Base-by-base conservation (phyloP, 306 rosid genomes). In the Glycine tomentella region DNA sequence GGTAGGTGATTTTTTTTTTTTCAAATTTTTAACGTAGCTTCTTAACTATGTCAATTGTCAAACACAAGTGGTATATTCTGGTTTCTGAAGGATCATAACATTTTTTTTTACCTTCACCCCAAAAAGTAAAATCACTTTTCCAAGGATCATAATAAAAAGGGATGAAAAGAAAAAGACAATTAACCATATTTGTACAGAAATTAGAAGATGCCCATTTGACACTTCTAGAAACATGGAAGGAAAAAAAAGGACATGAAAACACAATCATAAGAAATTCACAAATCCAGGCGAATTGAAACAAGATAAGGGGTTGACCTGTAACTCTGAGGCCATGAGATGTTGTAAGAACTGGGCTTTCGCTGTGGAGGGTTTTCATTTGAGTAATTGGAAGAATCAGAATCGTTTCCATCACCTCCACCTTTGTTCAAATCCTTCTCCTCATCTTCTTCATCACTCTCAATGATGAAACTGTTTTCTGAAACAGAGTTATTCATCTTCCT, bases 271-370 rank as follows among this genome's bases (percentile, higher is more conserved):
- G 67, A 61, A 9, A 58, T 51, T 59, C 67, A 62, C 14, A 72
- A 87, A 80, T 69, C 74, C 17, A 75, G 69, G 14, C 14, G 40
- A 62, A 78, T 34, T 62, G 31, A 25, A 25, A 25, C 31, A 25
- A 25, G 31, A 25, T 1, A 25, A 25, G 31, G 31, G 31, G 31
- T 25, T 25, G 63, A 95, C 99, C 97, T 93, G 93, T 93, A 96
- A 92, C 98, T 93, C 80, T 93, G 97, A 76, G 99, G 99, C 99
- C 99, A 96, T 36, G 93, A 74, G 53, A 90, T 87, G 74, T 84
- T 90, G 82, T 85, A 87, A 59, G 99, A 93, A 73, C 94, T 84
- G 50, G 90, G 93, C 67, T 76, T 89, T 72, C 79, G 75, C 78
- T 90, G 93, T 36, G 89, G 89, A 51, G 76, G 91, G 58, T 84